Evolutionary conservation across 106 monocot species (phyloP).

Genomic region (Platanthera guangdongensis): DNA sequence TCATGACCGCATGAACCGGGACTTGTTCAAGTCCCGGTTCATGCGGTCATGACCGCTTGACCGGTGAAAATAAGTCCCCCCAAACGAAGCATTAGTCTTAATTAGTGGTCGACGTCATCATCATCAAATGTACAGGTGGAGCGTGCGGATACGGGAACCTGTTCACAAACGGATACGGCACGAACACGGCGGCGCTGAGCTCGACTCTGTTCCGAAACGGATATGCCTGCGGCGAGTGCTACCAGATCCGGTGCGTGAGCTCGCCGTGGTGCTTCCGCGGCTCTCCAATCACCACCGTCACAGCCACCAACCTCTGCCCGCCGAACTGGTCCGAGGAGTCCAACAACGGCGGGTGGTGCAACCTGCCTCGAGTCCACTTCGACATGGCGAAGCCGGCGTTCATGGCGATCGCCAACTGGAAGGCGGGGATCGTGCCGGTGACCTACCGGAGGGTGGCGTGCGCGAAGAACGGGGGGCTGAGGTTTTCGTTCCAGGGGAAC

Average conservation of each 20-base stretch:
- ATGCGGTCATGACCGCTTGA: no score
- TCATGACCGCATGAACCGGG: no score
- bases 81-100: no score
- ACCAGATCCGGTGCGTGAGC: conserved; percentile 48
- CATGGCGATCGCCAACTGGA: conserved; percentile 54
- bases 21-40: no score
- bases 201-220: conserved; percentile 57
- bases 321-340: conserved; percentile 60
- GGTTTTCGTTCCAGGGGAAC: conserved; percentile 75
- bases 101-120: no score
- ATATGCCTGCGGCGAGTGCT: conserved; percentile 54
- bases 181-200: conserved; percentile 64
- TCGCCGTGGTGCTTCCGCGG: conserved; percentile 42
- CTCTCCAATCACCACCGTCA: conserved; percentile 38
- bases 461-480: conserved; percentile 44
- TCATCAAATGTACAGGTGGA: conserved; percentile 32
- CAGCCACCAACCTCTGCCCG: conserved; percentile 85
- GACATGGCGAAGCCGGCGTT: conserved; percentile 85
- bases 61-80: no score
- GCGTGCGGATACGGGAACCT: conserved; percentile 81
- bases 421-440: conserved; percentile 75
- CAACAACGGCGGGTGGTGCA: conserved; percentile 92
- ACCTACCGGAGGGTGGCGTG: conserved; percentile 76
- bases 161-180: conserved; percentile 42
- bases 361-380: conserved; percentile 68